These are phyloP conservation scores for Actinomortierella ambigua DNA, from an alignment of 371 early-diverging fungal species.

Conservation along the genomic window DNA sequence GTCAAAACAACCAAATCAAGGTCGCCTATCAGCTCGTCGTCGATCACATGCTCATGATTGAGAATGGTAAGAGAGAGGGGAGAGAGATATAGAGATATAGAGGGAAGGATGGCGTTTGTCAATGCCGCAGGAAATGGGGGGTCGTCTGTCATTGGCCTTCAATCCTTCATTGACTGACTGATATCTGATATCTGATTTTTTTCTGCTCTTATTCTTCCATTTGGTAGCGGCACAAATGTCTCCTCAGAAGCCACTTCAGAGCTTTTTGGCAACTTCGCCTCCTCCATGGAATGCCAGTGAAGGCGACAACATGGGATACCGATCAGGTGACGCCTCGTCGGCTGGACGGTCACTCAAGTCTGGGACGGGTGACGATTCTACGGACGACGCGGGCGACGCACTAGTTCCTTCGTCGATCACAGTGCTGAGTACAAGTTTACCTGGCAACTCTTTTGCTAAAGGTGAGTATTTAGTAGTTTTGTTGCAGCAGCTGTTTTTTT, in stretches of 20 bases:
- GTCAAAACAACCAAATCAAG: conserved; percentile 89
- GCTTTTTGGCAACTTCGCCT: conserved; percentile 68
- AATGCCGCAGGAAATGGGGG: too few species aligned
- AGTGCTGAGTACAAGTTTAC: conserved; percentile 70
- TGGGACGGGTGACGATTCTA: conserved; percentile 21
- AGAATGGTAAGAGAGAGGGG: conserved; percentile 57
- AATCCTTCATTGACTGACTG: too few species aligned
- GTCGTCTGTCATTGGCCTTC: too few species aligned
- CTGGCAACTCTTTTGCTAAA: conserved; percentile 49
- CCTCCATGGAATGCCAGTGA: conserved; percentile 66
- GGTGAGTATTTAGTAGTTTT: not conserved
- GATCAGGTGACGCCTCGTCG: conserved; percentile 27
- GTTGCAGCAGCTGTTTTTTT: not conserved
- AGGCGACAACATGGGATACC: conserved; percentile 36
- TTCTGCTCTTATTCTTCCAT: not conserved
- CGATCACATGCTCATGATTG: conserved; percentile 79
- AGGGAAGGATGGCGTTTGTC: too few species aligned
- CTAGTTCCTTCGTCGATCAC: conserved; percentile 62
- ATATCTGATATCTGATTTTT: too few species aligned
- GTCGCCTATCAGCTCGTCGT: conserved; percentile 93
- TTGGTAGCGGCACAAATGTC: conserved; percentile 41
- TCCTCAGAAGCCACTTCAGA: conserved; percentile 59
- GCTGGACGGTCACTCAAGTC: conserved; percentile 32
- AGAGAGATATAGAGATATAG: too few species aligned
- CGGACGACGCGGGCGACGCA: conserved; percentile 19